Evolutionary conservation across 2,329 filamentous ascomycete genomes (phyloP).

Genomic region (Alternaria infectoria): DNA sequence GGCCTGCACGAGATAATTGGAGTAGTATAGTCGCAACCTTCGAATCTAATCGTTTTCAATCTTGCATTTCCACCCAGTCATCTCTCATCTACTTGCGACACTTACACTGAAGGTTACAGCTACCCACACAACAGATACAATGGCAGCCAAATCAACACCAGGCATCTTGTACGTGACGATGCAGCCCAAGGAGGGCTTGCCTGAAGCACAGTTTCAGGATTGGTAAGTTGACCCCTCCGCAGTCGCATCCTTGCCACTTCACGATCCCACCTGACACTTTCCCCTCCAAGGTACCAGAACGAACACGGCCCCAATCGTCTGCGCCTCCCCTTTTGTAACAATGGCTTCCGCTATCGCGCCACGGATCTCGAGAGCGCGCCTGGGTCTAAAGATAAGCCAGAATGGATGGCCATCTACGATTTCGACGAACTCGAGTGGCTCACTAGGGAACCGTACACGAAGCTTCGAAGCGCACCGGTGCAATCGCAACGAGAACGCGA

Average conservation of each 20-base stretch:
- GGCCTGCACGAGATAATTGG: not conserved
- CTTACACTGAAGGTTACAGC: not conserved
- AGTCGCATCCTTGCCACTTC: slow-evolving; percentile 29
- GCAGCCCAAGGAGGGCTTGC: slow-evolving; percentile 73
- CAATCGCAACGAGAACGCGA: slow-evolving; percentile 66
- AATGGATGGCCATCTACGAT: slow-evolving; percentile 83
- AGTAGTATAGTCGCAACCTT: slow-evolving; percentile 2
- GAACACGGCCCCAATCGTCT: slow-evolving; percentile 86
- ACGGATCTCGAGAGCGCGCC: slow-evolving; percentile 57
- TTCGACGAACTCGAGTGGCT: slow-evolving; percentile 76
- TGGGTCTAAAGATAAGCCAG: slow-evolving; percentile 58
- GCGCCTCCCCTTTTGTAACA: slow-evolving; percentile 74
- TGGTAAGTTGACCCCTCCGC: slow-evolving; percentile 40
- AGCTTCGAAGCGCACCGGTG: slow-evolving; percentile 63
- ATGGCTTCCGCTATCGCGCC: slow-evolving; percentile 80
- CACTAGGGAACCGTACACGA: slow-evolving; percentile 72
- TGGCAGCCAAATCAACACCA: slow-evolving; percentile 54
- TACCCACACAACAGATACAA: slow-evolving; percentile 26
- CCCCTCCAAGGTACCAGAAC: slow-evolving; percentile 71
- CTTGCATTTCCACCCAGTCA: not conserved
- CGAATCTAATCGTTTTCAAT: not conserved
- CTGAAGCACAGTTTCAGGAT: slow-evolving; percentile 78
- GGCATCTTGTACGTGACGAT: slow-evolving; percentile 87
- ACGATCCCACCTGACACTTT: slow-evolving; percentile 42
- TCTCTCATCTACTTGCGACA: not conserved